These are phyloP conservation scores for Ceratobasidium sp. DNA, from an alignment of 1,284 basidiomycete species.

Conservation along the genomic window DNA sequence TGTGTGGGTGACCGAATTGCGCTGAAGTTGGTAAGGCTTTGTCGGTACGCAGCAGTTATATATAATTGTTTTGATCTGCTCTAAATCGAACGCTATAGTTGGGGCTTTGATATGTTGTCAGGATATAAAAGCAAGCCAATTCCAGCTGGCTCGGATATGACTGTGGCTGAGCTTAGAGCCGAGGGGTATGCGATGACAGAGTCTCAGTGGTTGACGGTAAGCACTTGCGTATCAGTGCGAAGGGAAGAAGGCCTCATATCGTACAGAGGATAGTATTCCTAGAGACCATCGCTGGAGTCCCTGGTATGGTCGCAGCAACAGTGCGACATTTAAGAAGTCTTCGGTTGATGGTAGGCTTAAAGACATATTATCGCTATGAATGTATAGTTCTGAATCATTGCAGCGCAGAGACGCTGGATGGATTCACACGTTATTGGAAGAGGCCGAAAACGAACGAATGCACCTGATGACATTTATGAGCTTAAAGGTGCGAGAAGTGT, in stretches of 20 bases:
- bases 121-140: conserved; percentile 79
- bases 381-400: no score
- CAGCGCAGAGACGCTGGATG: conserved; percentile 86
- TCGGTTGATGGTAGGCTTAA: conserved; percentile 71
- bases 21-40: not conserved
- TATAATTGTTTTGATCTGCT: no score
- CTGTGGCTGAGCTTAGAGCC: conserved; percentile 72
- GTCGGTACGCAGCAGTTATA: not conserved
- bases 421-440: conserved; percentile 84
- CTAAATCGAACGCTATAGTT: no score
- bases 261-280: conserved; percentile 81
- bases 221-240: not conserved
- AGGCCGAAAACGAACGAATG: conserved; percentile 96
- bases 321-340: conserved; percentile 83
- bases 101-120: conserved; percentile 76
- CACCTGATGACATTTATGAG: conserved; percentile 70
- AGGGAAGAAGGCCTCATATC: conserved; percentile 8
- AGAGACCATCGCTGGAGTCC: conserved; percentile 91
- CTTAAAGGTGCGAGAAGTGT: conserved; percentile 48
- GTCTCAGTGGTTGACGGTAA: conserved; percentile 76
- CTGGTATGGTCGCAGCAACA: conserved; percentile 92
- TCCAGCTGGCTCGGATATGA: conserved; percentile 64
- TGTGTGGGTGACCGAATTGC: conserved; percentile 5
- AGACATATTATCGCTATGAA: no score
- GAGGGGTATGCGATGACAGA: conserved; percentile 76